phyloP scores from a whole-genome alignment of 768 basidiomycete genomes.

The Kwoniella dendrophila region DNA sequence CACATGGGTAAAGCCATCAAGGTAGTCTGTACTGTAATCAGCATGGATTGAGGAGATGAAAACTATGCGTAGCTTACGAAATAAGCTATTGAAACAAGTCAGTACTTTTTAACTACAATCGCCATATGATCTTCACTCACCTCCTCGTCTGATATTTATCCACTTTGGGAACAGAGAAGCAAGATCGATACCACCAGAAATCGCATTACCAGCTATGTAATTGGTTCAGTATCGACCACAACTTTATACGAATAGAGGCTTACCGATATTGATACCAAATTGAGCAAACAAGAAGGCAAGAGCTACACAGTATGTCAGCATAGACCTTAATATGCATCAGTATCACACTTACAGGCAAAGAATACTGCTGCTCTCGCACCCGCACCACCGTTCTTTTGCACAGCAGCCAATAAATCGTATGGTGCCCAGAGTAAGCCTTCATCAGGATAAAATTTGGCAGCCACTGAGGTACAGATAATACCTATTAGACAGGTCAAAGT shows the following conservation, averaged over 20 bases:
- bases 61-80: constrained; percentile 1
- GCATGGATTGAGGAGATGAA: background rate
- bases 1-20: constrained; percentile 40
- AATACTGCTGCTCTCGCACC: constrained; percentile 51
- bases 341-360: constrained; percentile 40
- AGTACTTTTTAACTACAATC: background rate
- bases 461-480: constrained; percentile 46
- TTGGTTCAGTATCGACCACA: background rate
- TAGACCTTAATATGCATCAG: too few species aligned
- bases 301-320: constrained; percentile 13
- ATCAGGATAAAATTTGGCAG: constrained; percentile 45
- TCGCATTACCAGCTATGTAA: constrained; percentile 37
- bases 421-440: constrained; percentile 44
- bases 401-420: constrained; percentile 28
- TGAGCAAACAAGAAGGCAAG: constrained; percentile 43
- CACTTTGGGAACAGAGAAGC: constrained; percentile 35
- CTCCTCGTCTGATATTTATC: constrained; percentile 37
- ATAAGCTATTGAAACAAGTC: constrained; percentile 12
- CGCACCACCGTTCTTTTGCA: constrained; percentile 34
- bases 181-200: constrained; percentile 41
- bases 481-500: constrained; percentile 42
- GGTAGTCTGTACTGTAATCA: constrained; percentile 14
- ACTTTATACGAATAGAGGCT: background rate
- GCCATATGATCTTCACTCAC: background rate
- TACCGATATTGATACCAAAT: constrained; percentile 42